Conservation (phyloP, 495 filamentous ascomycete species). For the Aspergillus nanangensis region DNA sequence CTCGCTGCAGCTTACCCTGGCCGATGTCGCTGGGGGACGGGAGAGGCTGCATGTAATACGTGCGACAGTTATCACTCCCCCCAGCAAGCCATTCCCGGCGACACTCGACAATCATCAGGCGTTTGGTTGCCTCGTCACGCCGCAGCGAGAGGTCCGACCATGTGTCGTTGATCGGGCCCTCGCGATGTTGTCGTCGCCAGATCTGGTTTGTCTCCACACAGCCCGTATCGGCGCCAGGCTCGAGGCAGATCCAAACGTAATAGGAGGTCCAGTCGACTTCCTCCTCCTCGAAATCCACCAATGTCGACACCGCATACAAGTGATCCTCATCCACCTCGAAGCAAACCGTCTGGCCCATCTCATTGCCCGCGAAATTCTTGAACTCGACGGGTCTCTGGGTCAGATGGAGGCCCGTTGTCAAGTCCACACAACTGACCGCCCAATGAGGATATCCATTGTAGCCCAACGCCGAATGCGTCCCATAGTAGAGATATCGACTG, state of each 20-base stretch:
- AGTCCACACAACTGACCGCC: slow-evolving; percentile 53
- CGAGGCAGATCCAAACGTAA: slow-evolving; percentile 64
- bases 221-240: slow-evolving; percentile 28
- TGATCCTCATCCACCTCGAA: slow-evolving; percentile 68
- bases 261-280: slow-evolving; percentile 66
- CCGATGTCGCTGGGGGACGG: slow-evolving; percentile 35
- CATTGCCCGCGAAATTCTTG: slow-evolving; percentile 52
- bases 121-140: slow-evolving; percentile 55
- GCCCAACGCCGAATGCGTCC: slow-evolving; percentile 51
- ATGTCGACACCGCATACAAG: slow-evolving; percentile 70
- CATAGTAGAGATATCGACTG: slow-evolving; percentile 60
- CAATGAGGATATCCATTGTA: slow-evolving; percentile 54
- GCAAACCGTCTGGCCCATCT: slow-evolving; percentile 63
- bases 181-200: slow-evolving; percentile 65
- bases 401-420: slow-evolving; percentile 31
- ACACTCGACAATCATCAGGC: slow-evolving; percentile 62
- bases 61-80: slow-evolving; percentile 57
- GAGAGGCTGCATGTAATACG: slow-evolving; percentile 62
- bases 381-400: slow-evolving; percentile 38
- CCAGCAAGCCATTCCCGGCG: slow-evolving; percentile 65
- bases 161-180: slow-evolving; percentile 73
- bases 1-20: slow-evolving; percentile 9
- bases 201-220: slow-evolving; percentile 35
- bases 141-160: slow-evolving; percentile 67
- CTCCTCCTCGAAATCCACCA: slow-evolving; percentile 57